Evolutionary conservation across 306 rosid species (phyloP).

Genomic region (peach (Prunus persica)): Prunus_persica_NCBIv2 NC_034013.1:13443001-13443500

Average conservation of each 20-base stretch:
- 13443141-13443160: slow-evolving; percentile 53
- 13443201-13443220: slow-evolving; percentile 42
- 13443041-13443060: background rate
- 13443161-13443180: slow-evolving; percentile 16
- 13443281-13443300: background rate
- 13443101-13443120: background rate
- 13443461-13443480: rapidly evolving
- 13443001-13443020: too few species aligned
- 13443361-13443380: too few species aligned
- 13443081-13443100: background rate
- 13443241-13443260: background rate
- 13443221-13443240: rapidly evolving
- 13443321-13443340: too few species aligned
- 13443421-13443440: too few species aligned
- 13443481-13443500: too few species aligned
- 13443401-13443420: too few species aligned
- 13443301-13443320: background rate
- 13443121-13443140: background rate
- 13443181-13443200: slow-evolving; percentile 59
- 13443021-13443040: too few species aligned
- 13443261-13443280: background rate
- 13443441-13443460: too few species aligned
- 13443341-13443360: too few species aligned
- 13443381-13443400: too few species aligned
- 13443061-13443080: background rate